Percentiles rank a stretch among this genome's conserved stretches.
phyloP scores from a whole-genome alignment of 2,329 filamentous ascomycete genomes.

The Aspergillus hiratsukae region DNA sequence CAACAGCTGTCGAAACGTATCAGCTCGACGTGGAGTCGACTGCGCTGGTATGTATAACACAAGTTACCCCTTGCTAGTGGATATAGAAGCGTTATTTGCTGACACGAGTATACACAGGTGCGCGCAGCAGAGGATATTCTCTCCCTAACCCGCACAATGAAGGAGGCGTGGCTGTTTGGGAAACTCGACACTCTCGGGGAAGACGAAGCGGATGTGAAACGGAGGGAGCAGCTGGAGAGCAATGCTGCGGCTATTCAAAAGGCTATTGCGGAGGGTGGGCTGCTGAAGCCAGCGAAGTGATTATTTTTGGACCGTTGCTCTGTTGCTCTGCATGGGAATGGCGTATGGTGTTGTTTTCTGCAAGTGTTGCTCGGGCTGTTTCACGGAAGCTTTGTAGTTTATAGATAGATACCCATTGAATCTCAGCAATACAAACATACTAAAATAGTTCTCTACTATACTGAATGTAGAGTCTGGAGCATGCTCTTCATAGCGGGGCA shows the following conservation, averaged over 20 bases:
- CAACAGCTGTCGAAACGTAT: slow-evolving; percentile 54
- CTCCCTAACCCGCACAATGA: slow-evolving; percentile 57
- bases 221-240: slow-evolving; percentile 43
- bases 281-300: slow-evolving; percentile 17
- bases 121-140: slow-evolving; percentile 60
- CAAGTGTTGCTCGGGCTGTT: neutral
- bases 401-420: neutral
- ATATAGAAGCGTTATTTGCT: too few relatives aligned
- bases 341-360: neutral
- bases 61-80: neutral
- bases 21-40: slow-evolving; percentile 57
- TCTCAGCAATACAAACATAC: too few relatives aligned
- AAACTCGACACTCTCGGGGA: slow-evolving; percentile 55
- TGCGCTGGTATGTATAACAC: slow-evolving; percentile 45
- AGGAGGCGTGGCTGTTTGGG: slow-evolving; percentile 65
- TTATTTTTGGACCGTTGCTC: neutral
- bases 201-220: slow-evolving; percentile 36
- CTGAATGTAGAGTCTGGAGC: too few relatives aligned
- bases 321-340: neutral
- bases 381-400: neutral
- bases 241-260: slow-evolving; percentile 46
- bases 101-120: slow-evolving; percentile 38
- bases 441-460: too few relatives aligned
- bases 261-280: slow-evolving; percentile 33
- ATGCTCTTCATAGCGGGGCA: neutral